phyloP scores from a whole-genome alignment of 1,139 yeast species.

The Eremothecium coryli region DNA sequence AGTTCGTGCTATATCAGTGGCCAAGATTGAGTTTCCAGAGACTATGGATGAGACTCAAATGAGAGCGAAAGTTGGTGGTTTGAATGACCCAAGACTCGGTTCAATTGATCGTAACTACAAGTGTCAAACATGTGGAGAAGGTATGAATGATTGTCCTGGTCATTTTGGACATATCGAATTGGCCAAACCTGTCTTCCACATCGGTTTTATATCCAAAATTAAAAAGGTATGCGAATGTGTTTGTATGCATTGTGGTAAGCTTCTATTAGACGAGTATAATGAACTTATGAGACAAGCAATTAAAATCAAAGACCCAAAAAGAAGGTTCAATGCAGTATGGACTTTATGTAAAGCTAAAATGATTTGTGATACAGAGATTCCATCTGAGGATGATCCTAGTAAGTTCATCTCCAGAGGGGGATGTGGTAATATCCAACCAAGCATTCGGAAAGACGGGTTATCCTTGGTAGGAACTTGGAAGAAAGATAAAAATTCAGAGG shows the following conservation, averaged over 20 bases:
- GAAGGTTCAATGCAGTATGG: conserved; percentile 96
- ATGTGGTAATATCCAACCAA: conserved; percentile 96
- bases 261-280: conserved; percentile 77
- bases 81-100: conserved; percentile 94
- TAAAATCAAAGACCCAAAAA: conserved; percentile 85
- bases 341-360: conserved; percentile 79
- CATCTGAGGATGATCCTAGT: conserved; percentile 54
- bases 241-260: conserved; percentile 97
- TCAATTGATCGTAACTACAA: conserved; percentile 93
- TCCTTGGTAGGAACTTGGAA: conserved; percentile 98
- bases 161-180: conserved; percentile 98
- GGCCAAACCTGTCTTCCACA: conserved; percentile 97
- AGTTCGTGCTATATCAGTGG: conserved; percentile 91
- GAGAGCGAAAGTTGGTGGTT: conserved; percentile 92
- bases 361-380: conserved; percentile 87
- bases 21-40: conserved; percentile 95
- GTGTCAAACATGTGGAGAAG: conserved; percentile 99
- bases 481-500: conserved; percentile 62
- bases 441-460: conserved; percentile 90
- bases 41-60: conserved; percentile 97
- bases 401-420: conserved; percentile 72
- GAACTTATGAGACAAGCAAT: conserved; percentile 85
- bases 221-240: conserved; percentile 94
- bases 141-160: conserved; percentile 98
- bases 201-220: conserved; percentile 87